phyloP scores from a whole-genome alignment of 2,329 filamentous ascomycete genomes.

The Stachybotrys chlorohalonatus region DNA sequence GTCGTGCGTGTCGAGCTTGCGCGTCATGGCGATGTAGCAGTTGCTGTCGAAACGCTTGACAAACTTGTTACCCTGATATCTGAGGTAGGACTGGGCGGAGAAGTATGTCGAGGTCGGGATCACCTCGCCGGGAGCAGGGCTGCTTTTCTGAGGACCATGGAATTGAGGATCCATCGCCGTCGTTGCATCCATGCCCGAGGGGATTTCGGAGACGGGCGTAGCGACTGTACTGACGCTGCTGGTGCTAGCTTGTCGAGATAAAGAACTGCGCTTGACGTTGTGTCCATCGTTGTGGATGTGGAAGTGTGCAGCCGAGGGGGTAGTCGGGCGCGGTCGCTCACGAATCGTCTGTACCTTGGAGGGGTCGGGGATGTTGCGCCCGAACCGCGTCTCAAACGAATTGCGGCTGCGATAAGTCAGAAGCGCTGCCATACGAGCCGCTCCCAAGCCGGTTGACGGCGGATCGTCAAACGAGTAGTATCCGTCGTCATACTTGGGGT shows the following conservation, averaged over 20 bases:
- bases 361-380: slow-evolving; percentile 82
- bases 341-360: slow-evolving; percentile 77
- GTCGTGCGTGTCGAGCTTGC: slow-evolving; percentile 96
- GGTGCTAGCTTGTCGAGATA: slow-evolving; percentile 39
- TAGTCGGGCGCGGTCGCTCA: slow-evolving; percentile 49
- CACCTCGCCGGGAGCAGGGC: slow-evolving; percentile 40
- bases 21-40: slow-evolving; percentile 97
- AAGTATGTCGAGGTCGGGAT: slow-evolving; percentile 73
- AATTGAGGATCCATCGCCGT: slow-evolving; percentile 53
- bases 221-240: slow-evolving; percentile 14
- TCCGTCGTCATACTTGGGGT: slow-evolving; percentile 96
- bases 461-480: slow-evolving; percentile 88
- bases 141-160: slow-evolving; percentile 49
- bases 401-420: slow-evolving; percentile 94
- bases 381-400: slow-evolving; percentile 93
- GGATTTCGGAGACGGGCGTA: slow-evolving; percentile 3
- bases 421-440: slow-evolving; percentile 92
- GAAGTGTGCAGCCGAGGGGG: slow-evolving; percentile 64
- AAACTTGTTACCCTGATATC: slow-evolving; percentile 94
- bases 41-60: slow-evolving; percentile 96
- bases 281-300: slow-evolving; percentile 79
- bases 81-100: slow-evolving; percentile 92
- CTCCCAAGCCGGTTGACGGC: slow-evolving; percentile 76
- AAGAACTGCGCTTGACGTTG: slow-evolving; percentile 44
- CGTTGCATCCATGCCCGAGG: background rate